These are phyloP conservation scores for Kurtzmaniella fragi DNA, from an alignment of 805 yeast species.

Conservation along the genomic window DNA sequence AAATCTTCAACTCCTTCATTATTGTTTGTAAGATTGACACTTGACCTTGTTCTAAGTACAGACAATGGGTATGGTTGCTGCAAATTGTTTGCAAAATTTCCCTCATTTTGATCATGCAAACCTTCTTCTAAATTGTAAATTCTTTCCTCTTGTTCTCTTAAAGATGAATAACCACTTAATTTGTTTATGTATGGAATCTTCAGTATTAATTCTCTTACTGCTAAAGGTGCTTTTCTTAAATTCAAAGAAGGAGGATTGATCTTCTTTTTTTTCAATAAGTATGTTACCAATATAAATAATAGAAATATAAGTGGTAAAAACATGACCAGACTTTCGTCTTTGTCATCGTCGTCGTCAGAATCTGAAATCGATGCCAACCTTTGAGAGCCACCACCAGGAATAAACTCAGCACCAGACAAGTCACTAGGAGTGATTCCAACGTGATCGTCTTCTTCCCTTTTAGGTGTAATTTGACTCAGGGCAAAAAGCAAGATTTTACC, in stretches of 20 bases:
- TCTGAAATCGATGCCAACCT: not conserved
- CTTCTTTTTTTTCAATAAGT: constrained; percentile 5
- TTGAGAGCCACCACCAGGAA: constrained; percentile 23
- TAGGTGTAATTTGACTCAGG: constrained; percentile 51
- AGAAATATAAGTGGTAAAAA: constrained; percentile 11
- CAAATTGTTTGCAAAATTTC: constrained; percentile 16
- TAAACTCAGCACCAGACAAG: constrained; percentile 25
- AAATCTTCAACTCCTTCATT: constrained; percentile 1
- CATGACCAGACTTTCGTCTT: constrained; percentile 3
- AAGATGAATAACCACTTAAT: not conserved
- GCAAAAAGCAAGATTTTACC: constrained; percentile 86
- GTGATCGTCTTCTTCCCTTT: constrained; percentile 10
- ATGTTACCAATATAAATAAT: constrained; percentile 12
- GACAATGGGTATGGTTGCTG: constrained; percentile 11
- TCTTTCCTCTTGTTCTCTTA: constrained; percentile 8
- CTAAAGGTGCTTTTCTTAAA: constrained; percentile 1
- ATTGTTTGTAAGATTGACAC: constrained; percentile 21
- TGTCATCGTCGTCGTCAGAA: constrained; percentile 8
- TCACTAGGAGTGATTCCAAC: constrained; percentile 41
- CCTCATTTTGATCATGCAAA: not conserved
- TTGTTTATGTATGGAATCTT: constrained; percentile 13
- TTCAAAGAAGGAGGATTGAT: not conserved
- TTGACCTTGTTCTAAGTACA: constrained; percentile 33
- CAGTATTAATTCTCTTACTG: constrained; percentile 11
- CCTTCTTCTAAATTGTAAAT: constrained; percentile 32